Percentiles rank a stretch among this genome's conserved stretches.
Conservation (phyloP, 352 stramenopile genomes). For the Globisporangium barbulae region DNA sequence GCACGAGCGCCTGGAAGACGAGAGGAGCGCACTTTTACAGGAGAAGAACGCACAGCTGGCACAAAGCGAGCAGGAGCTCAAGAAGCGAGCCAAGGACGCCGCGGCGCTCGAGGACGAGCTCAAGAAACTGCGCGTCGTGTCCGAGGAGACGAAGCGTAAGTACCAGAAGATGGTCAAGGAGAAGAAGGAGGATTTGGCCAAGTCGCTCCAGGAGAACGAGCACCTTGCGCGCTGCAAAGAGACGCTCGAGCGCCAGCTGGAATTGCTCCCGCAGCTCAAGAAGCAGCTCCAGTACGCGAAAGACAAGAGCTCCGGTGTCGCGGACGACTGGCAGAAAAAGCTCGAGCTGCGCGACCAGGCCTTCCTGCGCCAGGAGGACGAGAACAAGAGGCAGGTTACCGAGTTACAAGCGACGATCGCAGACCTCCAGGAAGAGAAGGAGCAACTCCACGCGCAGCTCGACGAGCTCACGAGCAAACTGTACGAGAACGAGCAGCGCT, state of each 20-base stretch:
- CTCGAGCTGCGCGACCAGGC: slow-evolving; percentile 43
- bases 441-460: slow-evolving; percentile 24
- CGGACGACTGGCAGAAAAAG: slow-evolving; percentile 31
- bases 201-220: slow-evolving; percentile 49
- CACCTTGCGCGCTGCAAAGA: slow-evolving; percentile 27
- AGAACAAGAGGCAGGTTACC: slow-evolving; percentile 33
- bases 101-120: slow-evolving; percentile 26
- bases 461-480: slow-evolving; percentile 25
- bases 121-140: slow-evolving; percentile 25
- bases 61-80: slow-evolving; percentile 22
- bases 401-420: slow-evolving; percentile 26
- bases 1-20: slow-evolving; percentile 25
- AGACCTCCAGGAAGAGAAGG: slow-evolving; percentile 24
- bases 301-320: slow-evolving; percentile 33
- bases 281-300: slow-evolving; percentile 46
- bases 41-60: slow-evolving; percentile 17
- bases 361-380: slow-evolving; percentile 51
- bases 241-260: slow-evolving; percentile 33
- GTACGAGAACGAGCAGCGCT: slow-evolving; percentile 18
- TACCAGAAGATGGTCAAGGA: slow-evolving; percentile 48
- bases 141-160: slow-evolving; percentile 32
- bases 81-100: slow-evolving; percentile 22
- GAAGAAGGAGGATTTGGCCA: slow-evolving; percentile 49
- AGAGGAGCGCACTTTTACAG: slow-evolving; percentile 28
- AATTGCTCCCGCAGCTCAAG: slow-evolving; percentile 49